Evolutionary conservation across 2,329 filamentous ascomycete species (phyloP).

Genomic region (Fusarium tuaranense): DNA sequence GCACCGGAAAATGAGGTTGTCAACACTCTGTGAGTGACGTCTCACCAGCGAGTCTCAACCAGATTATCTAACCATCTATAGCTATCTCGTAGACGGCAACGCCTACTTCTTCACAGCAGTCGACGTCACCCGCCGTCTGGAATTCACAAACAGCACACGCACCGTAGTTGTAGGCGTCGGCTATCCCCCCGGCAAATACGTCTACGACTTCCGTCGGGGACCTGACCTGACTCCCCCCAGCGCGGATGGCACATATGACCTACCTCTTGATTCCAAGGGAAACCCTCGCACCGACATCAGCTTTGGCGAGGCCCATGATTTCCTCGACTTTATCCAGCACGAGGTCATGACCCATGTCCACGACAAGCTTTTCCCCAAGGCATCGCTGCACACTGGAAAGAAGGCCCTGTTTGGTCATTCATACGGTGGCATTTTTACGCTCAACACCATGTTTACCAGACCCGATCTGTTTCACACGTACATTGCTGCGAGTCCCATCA

Average conservation of each 20-base stretch:
- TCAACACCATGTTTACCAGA: constrained; percentile 57
- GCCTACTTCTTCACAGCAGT: constrained; percentile 51
- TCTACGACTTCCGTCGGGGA: constrained; percentile 46
- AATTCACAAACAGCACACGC: constrained; percentile 42
- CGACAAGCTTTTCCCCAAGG: constrained; percentile 39
- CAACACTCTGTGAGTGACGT: constrained; percentile 43
- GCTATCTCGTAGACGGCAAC: constrained; percentile 51
- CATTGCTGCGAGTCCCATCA: constrained; percentile 58
- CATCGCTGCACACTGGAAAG: constrained; percentile 49
- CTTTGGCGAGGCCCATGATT: constrained; percentile 57
- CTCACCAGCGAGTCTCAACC: neutral
- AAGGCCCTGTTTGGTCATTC: constrained; percentile 63
- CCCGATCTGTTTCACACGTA: constrained; percentile 57
- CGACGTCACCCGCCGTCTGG: constrained; percentile 43
- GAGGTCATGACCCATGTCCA: constrained; percentile 52
- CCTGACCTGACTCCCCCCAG: constrained; percentile 48
- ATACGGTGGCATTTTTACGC: constrained; percentile 60
- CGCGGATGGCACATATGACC: constrained; percentile 37
- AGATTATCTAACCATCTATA: constrained; percentile 17
- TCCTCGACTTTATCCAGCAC: constrained; percentile 57
- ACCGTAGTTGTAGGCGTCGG: constrained; percentile 49
- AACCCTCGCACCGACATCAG: constrained; percentile 42
- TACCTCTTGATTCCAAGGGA: constrained; percentile 38
- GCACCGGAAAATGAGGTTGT: constrained; percentile 37
- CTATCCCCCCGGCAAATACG: constrained; percentile 45